phyloP scores from a whole-genome alignment of 2,329 filamentous ascomycete genomes.

The Calonectria ilicicola region DNA sequence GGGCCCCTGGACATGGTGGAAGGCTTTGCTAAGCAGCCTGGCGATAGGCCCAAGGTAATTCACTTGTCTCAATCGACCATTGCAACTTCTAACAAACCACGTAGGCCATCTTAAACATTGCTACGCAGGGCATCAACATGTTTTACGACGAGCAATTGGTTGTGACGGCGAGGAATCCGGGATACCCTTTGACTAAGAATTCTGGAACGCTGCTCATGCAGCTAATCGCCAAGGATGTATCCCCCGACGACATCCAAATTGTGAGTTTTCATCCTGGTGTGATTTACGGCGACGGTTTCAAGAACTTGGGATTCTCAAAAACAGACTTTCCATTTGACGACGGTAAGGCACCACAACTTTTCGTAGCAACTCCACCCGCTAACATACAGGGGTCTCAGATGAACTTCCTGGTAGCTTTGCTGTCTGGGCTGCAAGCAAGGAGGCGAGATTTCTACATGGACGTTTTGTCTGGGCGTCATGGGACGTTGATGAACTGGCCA shows the following conservation, averaged over 20 bases:
- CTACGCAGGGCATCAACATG: slow-evolving; percentile 11
- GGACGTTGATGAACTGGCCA: slow-evolving; percentile 62
- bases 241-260: slow-evolving; percentile 41
- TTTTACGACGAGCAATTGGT: background rate
- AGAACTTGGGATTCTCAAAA: background rate
- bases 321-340: slow-evolving; percentile 2
- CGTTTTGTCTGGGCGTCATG: slow-evolving; percentile 61
- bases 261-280: slow-evolving; percentile 34
- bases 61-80: background rate
- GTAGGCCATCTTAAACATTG: slow-evolving; percentile 3
- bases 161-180: slow-evolving; percentile 17
- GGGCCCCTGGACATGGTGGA: slow-evolving; percentile 29
- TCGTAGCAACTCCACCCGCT: background rate
- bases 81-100: background rate
- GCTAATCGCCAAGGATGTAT: slow-evolving; percentile 50
- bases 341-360: background rate
- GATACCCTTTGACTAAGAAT: slow-evolving; percentile 54
- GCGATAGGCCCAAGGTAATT: background rate
- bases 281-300: background rate
- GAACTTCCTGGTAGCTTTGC: slow-evolving; percentile 53
- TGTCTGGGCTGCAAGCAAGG: slow-evolving; percentile 56
- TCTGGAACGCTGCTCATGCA: slow-evolving; percentile 51
- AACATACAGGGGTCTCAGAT: slow-evolving; percentile 2
- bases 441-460: slow-evolving; percentile 58
- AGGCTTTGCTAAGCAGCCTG: slow-evolving; percentile 32